A percentile compares a stretch with the other conserved stretches of the same genome.
Conservation (phyloP, 192 early-diverging fungal genomes). For the Coemansia sp. region DNA sequence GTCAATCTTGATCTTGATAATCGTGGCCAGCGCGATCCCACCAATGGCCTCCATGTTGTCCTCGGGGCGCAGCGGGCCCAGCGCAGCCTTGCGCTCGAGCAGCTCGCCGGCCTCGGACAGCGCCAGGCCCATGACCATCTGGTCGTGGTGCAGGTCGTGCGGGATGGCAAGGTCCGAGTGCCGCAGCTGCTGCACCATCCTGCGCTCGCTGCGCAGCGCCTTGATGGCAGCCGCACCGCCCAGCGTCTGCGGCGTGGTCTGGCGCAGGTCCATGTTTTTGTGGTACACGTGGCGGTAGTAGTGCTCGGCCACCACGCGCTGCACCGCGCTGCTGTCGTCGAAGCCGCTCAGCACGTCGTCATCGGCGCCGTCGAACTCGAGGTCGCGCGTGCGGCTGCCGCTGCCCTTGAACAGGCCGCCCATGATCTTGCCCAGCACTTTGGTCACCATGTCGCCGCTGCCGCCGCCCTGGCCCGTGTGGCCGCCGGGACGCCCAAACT, state of each 20-base stretch:
- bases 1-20: constrained; percentile 49
- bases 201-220: constrained; percentile 25
- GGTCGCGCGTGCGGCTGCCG: constrained; percentile 25
- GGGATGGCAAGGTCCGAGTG: constrained; percentile 14
- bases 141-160: constrained; percentile 30
- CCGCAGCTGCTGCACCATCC: constrained; percentile 19
- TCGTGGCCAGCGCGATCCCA: constrained; percentile 39
- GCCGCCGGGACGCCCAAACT: constrained; percentile 15
- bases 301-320: constrained; percentile 38
- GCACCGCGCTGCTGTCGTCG: constrained; percentile 35
- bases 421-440: constrained; percentile 44
- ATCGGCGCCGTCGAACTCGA: constrained; percentile 9
- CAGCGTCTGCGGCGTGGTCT: constrained; percentile 28
- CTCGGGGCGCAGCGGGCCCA: constrained; percentile 20
- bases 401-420: constrained; percentile 34
- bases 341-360: constrained; percentile 26
- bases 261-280: constrained; percentile 32
- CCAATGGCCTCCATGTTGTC: constrained; percentile 40
- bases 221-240: constrained; percentile 45
- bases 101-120: constrained; percentile 36
- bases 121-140: constrained; percentile 39
- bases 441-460: constrained; percentile 20
- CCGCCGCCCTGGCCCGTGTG: constrained; percentile 12
- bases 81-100: constrained; percentile 25
- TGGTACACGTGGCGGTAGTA: constrained; percentile 44